Percentiles rank a stretch among this genome's conserved stretches.
Conservation (phyloP, 129 eudicot species). For the Ambrosia artemisiifolia region DNA sequence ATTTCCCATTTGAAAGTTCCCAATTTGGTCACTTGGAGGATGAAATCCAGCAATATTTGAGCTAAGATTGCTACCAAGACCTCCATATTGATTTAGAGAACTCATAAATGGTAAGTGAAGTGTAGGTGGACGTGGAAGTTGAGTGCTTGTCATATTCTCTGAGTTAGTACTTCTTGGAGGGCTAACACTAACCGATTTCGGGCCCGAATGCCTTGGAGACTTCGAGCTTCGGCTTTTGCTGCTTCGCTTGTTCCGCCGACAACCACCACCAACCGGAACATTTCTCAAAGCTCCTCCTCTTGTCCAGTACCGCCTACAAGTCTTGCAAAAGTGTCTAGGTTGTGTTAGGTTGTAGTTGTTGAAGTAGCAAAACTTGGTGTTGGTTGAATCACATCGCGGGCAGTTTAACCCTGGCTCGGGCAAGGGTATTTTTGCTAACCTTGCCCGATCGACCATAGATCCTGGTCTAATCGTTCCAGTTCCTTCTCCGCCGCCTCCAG, state of each 20-base stretch:
- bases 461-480: conserved; percentile 56
- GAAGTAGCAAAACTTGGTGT: conserved; percentile 72
- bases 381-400: conserved; percentile 68
- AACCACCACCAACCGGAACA: conserved; percentile 76
- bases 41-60: conserved; percentile 48
- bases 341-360: conserved; percentile 72
- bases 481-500: conserved; percentile 25
- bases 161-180: conserved; percentile 48
- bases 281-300: conserved; percentile 67
- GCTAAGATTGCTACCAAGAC: conserved; percentile 27
- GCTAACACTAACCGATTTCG: conserved; percentile 41
- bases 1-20: conserved; percentile 41
- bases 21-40: conserved; percentile 34
- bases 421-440: conserved; percentile 56
- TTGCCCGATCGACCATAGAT: conserved; percentile 70
- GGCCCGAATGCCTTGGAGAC: conserved; percentile 36
- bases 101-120: conserved; percentile 55
- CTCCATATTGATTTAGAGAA: conserved; percentile 43
- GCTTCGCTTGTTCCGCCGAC: conserved; percentile 56
- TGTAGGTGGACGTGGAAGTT: conserved; percentile 35
- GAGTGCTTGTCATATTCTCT: conserved; percentile 35
- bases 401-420: conserved; percentile 68
- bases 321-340: conserved; percentile 75
- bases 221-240: conserved; percentile 52
- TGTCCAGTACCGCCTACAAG: conserved; percentile 72